phyloP scores from a whole-genome alignment of 352 stramenopile genomes.

The Thalassiosira mediterranea region DNA sequence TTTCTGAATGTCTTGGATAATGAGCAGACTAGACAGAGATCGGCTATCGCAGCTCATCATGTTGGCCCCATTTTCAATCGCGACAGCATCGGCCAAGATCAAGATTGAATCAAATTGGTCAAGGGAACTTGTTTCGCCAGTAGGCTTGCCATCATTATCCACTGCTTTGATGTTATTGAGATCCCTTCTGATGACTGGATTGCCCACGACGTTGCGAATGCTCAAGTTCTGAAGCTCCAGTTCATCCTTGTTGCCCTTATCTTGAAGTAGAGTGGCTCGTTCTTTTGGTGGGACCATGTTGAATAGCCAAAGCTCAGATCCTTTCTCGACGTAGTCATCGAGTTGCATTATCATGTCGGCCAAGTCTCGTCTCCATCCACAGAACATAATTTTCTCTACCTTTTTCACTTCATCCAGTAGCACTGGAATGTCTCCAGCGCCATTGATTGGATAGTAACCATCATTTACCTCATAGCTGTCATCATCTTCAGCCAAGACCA shows the following conservation, averaged over 20 bases:
- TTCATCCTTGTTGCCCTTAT: constrained; percentile 65
- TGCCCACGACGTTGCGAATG: constrained; percentile 85
- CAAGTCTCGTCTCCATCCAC: constrained; percentile 89
- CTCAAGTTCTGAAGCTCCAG: constrained; percentile 76
- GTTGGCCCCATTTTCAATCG: constrained; percentile 74
- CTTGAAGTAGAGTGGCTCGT: constrained; percentile 80
- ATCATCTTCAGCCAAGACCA: constrained; percentile 89
- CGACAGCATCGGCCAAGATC: constrained; percentile 77
- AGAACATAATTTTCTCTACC: constrained; percentile 87
- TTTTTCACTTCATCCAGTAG: constrained; percentile 34
- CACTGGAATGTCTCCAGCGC: background rate
- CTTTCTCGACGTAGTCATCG: constrained; percentile 81
- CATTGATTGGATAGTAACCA: constrained; percentile 85
- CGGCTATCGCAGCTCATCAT: constrained; percentile 89
- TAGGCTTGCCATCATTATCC: constrained; percentile 18
- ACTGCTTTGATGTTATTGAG: constrained; percentile 43
- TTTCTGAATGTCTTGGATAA: constrained; percentile 87
- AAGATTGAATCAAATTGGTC: constrained; percentile 86
- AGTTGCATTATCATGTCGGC: constrained; percentile 89
- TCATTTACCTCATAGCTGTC: constrained; percentile 88
- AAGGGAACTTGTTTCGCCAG: constrained; percentile 71
- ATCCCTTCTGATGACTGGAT: constrained; percentile 86
- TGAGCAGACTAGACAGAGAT: constrained; percentile 86
- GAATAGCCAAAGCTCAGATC: constrained; percentile 87
- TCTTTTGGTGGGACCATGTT: constrained; percentile 84